Evolutionary conservation across 805 yeast genomes (phyloP), one percentile per base, ranked within the genome.

Genomic region (Saccharomycopsis babjevae): DNA sequence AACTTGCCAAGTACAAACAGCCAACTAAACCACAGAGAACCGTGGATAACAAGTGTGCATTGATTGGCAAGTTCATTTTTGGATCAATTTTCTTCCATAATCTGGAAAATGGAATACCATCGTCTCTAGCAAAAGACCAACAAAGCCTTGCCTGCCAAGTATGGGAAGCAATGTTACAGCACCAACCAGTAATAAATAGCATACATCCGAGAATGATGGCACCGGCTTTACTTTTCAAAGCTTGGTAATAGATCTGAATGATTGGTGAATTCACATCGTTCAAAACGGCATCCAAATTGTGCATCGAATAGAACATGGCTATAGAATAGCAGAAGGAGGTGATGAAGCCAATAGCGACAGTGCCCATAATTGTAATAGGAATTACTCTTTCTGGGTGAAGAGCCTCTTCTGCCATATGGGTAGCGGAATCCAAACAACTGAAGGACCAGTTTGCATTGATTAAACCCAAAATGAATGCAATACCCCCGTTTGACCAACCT

Each of bases 361-460:
- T 83, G 4, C 84, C 78, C 68, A 83, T 74, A 64, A 85, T 83
- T 1, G 86, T 83, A 57, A 77, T 77, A 22, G 89, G 89, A 59
- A 84, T 82, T 64, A 80, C 77, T 57, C 79, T 75, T 66, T 80
- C 80, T 5, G 90, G 88, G 32, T 78, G 74, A 43, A 77, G 73
- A 42, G 78, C 78, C 68, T 85, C 90, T 68, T 86, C 91, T 25
- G 86, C 83, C 79, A 86, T 77, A 67, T 85, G 90, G 2, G 89
- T 83, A 1, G 89, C 88, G 61, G 84, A 81, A 68, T 85, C 91
- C 57, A 84, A 75, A 65, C 89, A 84, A 32, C 83, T 77, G 73
- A 84, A 84, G 10, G 85, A 81, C 88, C 88, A 85, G 60, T 83
- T 80, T 5, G 89, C 87, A 68, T 84, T 84, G 65, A 85, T 79